Evolutionary conservation across 1,284 basidiomycete genomes (phyloP).

Genomic region (Ustanciosporium gigantosporum): DNA sequence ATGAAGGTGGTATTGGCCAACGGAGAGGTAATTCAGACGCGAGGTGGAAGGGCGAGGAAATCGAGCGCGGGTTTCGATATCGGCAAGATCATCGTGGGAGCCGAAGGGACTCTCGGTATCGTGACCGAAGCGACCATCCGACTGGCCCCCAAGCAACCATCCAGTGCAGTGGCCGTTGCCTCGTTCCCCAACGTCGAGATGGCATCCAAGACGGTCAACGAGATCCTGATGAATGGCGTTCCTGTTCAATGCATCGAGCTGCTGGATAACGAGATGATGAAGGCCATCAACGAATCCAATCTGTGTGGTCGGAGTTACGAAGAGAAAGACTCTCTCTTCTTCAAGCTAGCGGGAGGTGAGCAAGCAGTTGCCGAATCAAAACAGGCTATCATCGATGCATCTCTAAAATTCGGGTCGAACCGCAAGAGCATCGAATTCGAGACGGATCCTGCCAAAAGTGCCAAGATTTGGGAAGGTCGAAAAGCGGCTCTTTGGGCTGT

Average conservation of each 20-base stretch:
- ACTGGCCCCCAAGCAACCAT: conserved; percentile 75
- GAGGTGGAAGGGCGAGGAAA: conserved; percentile 72
- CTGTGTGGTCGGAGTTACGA: conserved; percentile 59
- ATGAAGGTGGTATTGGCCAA: conserved; percentile 72
- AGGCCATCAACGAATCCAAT: conserved; percentile 51
- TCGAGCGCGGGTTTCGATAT: conserved; percentile 88
- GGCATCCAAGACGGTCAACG: conserved; percentile 73
- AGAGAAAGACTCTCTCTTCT: conserved; percentile 41
- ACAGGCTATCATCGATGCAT: conserved; percentile 18
- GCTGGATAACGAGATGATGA: conserved; percentile 50
- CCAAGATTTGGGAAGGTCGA: conserved; percentile 78
- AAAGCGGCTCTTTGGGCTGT: conserved; percentile 80
- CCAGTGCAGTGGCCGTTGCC: conserved; percentile 66
- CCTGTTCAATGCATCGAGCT: conserved; percentile 66
- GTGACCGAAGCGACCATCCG: conserved; percentile 85
- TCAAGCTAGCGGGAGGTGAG: conserved; percentile 45
- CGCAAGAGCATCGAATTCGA: conserved; percentile 66
- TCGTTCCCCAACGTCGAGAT: conserved; percentile 65
- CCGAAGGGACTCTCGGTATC: conserved; percentile 90
- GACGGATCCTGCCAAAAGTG: conserved; percentile 70
- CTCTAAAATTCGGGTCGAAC: conserved; percentile 22
- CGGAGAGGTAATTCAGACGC: conserved; percentile 91
- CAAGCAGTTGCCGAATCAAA: conserved; percentile 57
- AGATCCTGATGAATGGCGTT: conserved; percentile 65
- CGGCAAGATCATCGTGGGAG: conserved; percentile 89